Percentiles rank a stretch among this genome's conserved stretches.
phyloP scores from a whole-genome alignment of 202 grass and related monocot species.

The Cymbopogon flexuosus region DNA sequence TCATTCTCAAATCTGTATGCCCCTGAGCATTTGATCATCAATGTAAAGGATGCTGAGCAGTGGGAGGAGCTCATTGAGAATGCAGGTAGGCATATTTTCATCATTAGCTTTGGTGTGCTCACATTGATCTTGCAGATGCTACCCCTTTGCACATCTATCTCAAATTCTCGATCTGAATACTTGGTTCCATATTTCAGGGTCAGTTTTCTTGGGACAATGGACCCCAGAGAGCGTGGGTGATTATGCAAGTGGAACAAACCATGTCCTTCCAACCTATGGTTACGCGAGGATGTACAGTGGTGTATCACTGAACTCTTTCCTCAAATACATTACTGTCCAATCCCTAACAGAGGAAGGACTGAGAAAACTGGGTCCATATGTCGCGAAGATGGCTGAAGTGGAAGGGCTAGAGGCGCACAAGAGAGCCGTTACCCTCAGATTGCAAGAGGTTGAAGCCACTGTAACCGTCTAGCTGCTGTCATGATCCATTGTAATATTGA shows the following conservation, averaged over 20 bases:
- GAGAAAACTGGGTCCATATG: slow-evolving; percentile 58
- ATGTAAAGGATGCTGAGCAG: slow-evolving; percentile 73
- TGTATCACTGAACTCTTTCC: slow-evolving; percentile 80
- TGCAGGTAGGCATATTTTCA: slow-evolving; percentile 49
- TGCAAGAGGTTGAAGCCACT: slow-evolving; percentile 61
- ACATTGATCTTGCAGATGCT: neutral
- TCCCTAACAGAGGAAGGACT: slow-evolving; percentile 77
- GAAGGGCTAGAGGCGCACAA: slow-evolving; percentile 90
- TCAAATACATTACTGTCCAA: slow-evolving; percentile 89
- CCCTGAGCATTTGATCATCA: slow-evolving; percentile 94
- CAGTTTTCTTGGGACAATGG: slow-evolving; percentile 89
- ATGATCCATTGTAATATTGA: neutral
- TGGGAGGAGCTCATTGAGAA: slow-evolving; percentile 84
- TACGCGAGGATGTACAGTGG: slow-evolving; percentile 97
- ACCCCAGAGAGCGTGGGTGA: slow-evolving; percentile 91
- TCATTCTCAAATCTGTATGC: slow-evolving; percentile 94
- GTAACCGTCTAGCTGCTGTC: slow-evolving; percentile 32
- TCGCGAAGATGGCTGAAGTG: slow-evolving; percentile 83
- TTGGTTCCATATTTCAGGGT: slow-evolving; percentile 37
- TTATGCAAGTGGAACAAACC: slow-evolving; percentile 84
- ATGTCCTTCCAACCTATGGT: slow-evolving; percentile 88
- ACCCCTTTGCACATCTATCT: neutral
- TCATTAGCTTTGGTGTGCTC: neutral
- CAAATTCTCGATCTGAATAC: neutral
- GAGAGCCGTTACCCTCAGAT: slow-evolving; percentile 80